Evolutionary conservation across 2,329 filamentous ascomycete species (phyloP).

Genomic region (Graphilbum fragrans): DNA sequence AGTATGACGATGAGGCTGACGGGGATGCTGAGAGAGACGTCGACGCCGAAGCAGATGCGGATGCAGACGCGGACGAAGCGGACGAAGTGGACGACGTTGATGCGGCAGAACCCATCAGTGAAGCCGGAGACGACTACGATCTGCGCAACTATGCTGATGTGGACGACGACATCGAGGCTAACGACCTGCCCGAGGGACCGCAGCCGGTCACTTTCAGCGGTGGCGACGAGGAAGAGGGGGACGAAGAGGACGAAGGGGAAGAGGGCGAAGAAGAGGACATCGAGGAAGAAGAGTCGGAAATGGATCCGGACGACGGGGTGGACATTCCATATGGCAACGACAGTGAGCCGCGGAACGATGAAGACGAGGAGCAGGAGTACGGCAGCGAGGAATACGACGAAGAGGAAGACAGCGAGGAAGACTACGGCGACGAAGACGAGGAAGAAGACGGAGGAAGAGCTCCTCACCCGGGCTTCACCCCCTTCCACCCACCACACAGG

Average conservation of each 20-base stretch:
- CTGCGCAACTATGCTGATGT: conserved; percentile 17
- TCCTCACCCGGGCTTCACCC: too few relatives aligned
- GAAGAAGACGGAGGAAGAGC: background rate
- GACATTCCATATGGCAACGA: background rate
- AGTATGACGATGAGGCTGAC: conserved; percentile 14
- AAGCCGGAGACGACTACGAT: conserved; percentile 17
- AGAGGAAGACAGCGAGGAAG: background rate
- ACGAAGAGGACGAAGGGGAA: conserved; percentile 2
- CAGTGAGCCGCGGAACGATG: background rate
- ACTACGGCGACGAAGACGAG: background rate
- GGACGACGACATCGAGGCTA: conserved; percentile 16
- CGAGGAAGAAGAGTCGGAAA: background rate
- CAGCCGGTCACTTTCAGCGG: conserved; percentile 7
- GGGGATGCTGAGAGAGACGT: conserved; percentile 21
- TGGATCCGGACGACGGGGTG: background rate
- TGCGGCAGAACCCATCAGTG: background rate
- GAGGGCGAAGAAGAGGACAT: background rate
- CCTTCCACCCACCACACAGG: background rate
- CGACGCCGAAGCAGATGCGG: conserved; percentile 13
- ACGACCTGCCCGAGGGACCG: background rate
- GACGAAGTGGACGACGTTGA: conserved; percentile 11
- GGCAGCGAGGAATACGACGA: background rate
- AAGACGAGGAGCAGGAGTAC: background rate
- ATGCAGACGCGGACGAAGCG: conserved; percentile 12
- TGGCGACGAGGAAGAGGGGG: conserved; percentile 14